Percentiles rank a stretch among this genome's conserved stretches.
Conservation (phyloP, 352 stramenopile species). For the Heterotrichella gracilis region DNA sequence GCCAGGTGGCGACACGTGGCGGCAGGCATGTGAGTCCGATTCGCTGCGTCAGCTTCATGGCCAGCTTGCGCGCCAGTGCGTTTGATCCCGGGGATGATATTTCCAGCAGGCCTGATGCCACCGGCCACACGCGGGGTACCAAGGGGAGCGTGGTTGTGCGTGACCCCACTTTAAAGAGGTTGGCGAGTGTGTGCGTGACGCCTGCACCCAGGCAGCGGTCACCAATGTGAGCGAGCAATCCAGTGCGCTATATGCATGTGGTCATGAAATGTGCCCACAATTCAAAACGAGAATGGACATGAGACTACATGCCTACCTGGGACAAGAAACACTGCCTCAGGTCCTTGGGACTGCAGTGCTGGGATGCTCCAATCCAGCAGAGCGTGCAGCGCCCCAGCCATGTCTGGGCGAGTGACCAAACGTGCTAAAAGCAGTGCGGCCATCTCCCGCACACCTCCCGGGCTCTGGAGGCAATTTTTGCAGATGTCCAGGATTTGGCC, state of each 20-base stretch:
- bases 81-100: too few species aligned
- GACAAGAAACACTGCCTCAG: too few species aligned
- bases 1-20: constrained; percentile 58
- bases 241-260: constrained; percentile 11
- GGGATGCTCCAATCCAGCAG: constrained; percentile 59
- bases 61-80: constrained; percentile 56
- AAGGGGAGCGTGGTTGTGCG: too few species aligned
- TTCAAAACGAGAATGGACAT: too few species aligned
- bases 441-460: constrained; percentile 45
- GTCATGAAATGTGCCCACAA: too few species aligned
- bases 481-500: constrained; percentile 37
- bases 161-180: constrained; percentile 31
- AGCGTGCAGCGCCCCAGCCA: constrained; percentile 48
- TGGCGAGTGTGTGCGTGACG: constrained; percentile 29
- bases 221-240: constrained; percentile 6
- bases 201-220: constrained; percentile 28
- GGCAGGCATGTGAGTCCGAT: constrained; percentile 64
- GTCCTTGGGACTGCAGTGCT: too few species aligned
- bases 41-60: constrained; percentile 75
- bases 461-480: constrained; percentile 41
- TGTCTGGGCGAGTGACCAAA: constrained; percentile 66
- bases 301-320: too few species aligned
- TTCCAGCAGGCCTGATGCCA: too few species aligned
- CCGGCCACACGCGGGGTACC: too few species aligned
- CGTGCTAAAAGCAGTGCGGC: constrained; percentile 60